Base-by-base conservation (phyloP, 345 rosid species). In the Microthlaspi erraticum region DNA sequence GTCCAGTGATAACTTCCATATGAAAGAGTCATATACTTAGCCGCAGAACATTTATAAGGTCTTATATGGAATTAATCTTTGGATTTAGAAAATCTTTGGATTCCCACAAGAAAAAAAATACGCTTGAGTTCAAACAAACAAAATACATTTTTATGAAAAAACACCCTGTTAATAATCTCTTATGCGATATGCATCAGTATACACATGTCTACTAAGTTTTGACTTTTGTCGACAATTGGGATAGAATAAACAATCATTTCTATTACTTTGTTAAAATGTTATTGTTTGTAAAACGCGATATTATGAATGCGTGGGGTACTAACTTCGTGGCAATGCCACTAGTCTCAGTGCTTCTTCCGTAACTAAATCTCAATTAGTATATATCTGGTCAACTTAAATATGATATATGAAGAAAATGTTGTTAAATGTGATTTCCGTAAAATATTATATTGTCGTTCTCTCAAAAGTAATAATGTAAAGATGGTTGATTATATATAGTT, bases 221-320 rank as follows among this genome's bases (percentile, higher is more conserved):
- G 61, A 66, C 61, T 66, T 74, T 51, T 38, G n/a, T 60, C 53
- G 72, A 72, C 34, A 33, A 31, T 49, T 66, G 18, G 45, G 66
- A 66, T 66, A 66, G 48, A 66, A 66, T 66, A 55, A 55, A 64
- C 17, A 51, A 66, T 39, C 17, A 45, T 44, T 17, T 57, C 26
- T 65, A 34, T 45, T 41, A 26, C 26, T 12, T 51, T 45, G 9
- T 13, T 11, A 4, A 16, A 55, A 26, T 34, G 8, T 12, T 43
- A 41, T 58, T 45, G 42, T 33, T 68, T 34, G 52, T 54, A 62
- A 23, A 23, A n/a, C 26, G 17, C 65, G 32, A 61, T 7, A 50
- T 45, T 18, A 39, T 49, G 37, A 59, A 74, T 74, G 78, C 70
- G 79, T 75, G 74, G 74, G 79, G 79, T 54, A 68, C 10, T 44